Evolutionary conservation across 2,329 filamentous ascomycete species (phyloP).

Genomic region (Chlorencoelia australis): DNA sequence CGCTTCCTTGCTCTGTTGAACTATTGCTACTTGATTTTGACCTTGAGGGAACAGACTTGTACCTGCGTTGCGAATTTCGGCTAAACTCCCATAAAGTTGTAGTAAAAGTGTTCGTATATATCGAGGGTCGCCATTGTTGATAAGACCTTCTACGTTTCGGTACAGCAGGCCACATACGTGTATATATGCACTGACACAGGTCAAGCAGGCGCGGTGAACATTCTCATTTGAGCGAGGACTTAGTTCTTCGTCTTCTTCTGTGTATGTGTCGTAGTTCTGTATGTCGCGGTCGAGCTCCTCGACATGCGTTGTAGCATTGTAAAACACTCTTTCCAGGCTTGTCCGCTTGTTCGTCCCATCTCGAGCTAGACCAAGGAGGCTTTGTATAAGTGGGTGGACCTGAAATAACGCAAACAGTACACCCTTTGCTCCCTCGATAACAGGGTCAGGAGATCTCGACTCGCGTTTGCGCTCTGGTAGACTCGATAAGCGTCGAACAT

Average conservation of each 20-base stretch:
- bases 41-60: conserved; percentile 16
- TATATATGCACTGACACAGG: conserved; percentile 53
- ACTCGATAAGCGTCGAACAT: conserved; percentile 53
- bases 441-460: conserved; percentile 49
- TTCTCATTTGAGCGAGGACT: conserved; percentile 49
- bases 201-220: conserved; percentile 52
- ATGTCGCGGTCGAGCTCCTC: conserved; percentile 57
- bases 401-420: conserved; percentile 59
- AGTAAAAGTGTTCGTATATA: conserved; percentile 56
- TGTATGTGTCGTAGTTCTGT: conserved; percentile 45
- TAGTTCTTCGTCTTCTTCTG: conserved; percentile 38
- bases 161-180: conserved; percentile 53
- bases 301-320: conserved; percentile 57
- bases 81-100: conserved; percentile 56
- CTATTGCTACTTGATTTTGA: conserved; percentile 7
- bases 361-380: conserved; percentile 50
- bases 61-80: conserved; percentile 44
- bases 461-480: conserved; percentile 52
- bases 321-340: conserved; percentile 56
- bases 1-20: conserved; percentile 31
- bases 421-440: conserved; percentile 55
- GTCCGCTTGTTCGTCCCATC: conserved; percentile 51
- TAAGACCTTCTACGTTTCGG: conserved; percentile 52
- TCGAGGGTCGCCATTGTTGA: conserved; percentile 55
- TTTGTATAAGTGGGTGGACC: conserved; percentile 58